Evolutionary conservation across 1,284 basidiomycete genomes (phyloP), one percentile per base, ranked within the genome.

Genomic region (Cryptococcus floricola): DNA sequence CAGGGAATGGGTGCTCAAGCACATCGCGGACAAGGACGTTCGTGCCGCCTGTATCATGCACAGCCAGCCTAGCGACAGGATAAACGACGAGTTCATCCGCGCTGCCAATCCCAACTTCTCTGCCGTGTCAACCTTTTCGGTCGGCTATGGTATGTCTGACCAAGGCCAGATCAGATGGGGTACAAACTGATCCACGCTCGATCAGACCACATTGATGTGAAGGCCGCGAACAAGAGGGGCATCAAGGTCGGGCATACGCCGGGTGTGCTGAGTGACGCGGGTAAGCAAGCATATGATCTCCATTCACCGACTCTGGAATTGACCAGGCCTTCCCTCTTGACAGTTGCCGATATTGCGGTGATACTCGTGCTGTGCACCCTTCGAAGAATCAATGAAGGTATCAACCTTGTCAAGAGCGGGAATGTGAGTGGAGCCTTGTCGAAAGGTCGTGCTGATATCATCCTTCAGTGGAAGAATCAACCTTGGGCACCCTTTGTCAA

Each of bases 311-410:
- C 43, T 12, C 23, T 13, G 44, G 7, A 19, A 7, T 3, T 46
- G 4, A 34, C 6, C 31, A 34, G 13, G 13, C 39, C n/a, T n/a
- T 13, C 39, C 13, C 13, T 42, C 41, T 12, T 28, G n/a, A 1
- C 63, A 87, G 91, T 93, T 37, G 93, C 94, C 10, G 94, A 97
- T 73, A 75, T 91, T 10, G 84, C 87, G 0, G 81, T 95, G 44
- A 89, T 95, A 85, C 83, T 98, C 5, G 86, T 87, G 1, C 81
- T 98, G 34, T 96, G 95, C 91, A 89, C 91, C 0, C 84, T 87
- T 51, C 83, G 94, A 18, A 87, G 90, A 48, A 87, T 81, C 2
- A 85, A 85, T 38, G 78, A 85, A 61, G 84, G 84, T 0, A 82
- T 84, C 51, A 71, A 79, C 1, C 66, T 91, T 6, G 88, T 93